Evolutionary conservation across 2,329 filamentous ascomycete species (phyloP).

Genomic region (Colletotrichum shisoi): DNA sequence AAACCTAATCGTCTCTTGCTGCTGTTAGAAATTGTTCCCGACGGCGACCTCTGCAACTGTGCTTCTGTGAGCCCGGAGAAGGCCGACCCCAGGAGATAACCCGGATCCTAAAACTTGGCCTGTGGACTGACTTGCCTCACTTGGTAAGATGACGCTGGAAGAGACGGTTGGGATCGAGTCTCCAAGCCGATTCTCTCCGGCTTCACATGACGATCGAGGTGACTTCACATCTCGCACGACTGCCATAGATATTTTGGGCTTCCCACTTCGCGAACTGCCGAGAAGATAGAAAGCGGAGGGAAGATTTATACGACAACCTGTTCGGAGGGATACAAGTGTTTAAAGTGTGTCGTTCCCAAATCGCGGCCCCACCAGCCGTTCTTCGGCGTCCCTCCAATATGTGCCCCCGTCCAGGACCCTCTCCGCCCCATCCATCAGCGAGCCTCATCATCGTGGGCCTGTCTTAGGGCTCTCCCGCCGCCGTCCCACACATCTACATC

Average conservation of each 20-base stretch:
- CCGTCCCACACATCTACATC: neutral
- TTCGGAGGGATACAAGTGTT: no score
- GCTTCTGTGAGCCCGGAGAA: neutral
- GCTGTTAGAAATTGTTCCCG: no score
- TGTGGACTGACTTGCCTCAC: neutral
- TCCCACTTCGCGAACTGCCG: no score
- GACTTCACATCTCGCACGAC: no score
- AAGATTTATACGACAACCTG: no score
- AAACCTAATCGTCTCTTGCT: neutral
- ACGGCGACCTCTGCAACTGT: neutral
- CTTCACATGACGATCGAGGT: neutral
- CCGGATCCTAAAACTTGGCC: no score
- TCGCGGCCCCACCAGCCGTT: neutral
- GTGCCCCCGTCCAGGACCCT: neutral
- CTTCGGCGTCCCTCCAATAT: neutral
- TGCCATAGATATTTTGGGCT: no score
- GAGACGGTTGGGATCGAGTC: neutral
- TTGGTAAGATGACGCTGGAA: no score
- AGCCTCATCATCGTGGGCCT: conserved; percentile 15
- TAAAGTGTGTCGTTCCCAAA: neutral
- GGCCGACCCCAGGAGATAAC: neutral
- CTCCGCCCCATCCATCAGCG: conserved; percentile 1
- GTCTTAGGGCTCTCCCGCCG: neutral
- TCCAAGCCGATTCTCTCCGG: neutral
- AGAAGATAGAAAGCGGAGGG: no score